Base-by-base conservation (phyloP, 2,329 filamentous ascomycete species). In the Davidsoniella australis region DNA sequence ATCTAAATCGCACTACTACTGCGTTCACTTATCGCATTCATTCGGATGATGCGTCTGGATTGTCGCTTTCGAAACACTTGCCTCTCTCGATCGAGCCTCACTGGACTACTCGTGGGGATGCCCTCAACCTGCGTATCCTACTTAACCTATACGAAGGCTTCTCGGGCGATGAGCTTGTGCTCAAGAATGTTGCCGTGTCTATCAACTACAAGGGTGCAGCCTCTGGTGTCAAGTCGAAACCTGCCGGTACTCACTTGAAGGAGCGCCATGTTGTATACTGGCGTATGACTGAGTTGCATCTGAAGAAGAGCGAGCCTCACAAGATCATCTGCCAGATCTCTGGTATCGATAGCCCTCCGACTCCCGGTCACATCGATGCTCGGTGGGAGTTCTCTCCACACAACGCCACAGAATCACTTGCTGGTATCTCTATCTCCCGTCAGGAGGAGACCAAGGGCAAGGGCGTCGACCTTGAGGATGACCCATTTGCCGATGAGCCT, bases 21-120 rank as follows among this genome's bases (percentile, higher is more conserved):
- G 89, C 82, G 6, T 96, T 98, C 68, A 94, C 91, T 53, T 98
- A 96, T 63, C 84, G 88, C 58, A 70, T 95, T 9, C 85, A 91
- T 56, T 65, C 84, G 26, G 79, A 87, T 29, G 70, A 75, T 16
- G 58, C 63, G 39, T 69, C 74, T n/a, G 57, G 64, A 4, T 54
- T 64, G 1, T 55, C 63, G 2, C 63, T 73, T 4, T 65, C 64
- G 5, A 60, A 66, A 3, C 79, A 85, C 57, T 80, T 82, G 9
- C 87, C 88, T 0, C 67, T 95, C 10, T 66, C 82, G 14, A 67
- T 94, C 42, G 76, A 75, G 17, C 81, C 85, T 3, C 73, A 72
- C 1, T 95, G 88, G 87, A 93, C 89, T 60, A 70, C 85, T 2
- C 81, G 91, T 58, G 76, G 83, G 41, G 80, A 82, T 54, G 89